These are phyloP conservation scores for Phytophthora agathidicida DNA, from an alignment of 352 stramenopile species.

Conservation along the genomic window DNA sequence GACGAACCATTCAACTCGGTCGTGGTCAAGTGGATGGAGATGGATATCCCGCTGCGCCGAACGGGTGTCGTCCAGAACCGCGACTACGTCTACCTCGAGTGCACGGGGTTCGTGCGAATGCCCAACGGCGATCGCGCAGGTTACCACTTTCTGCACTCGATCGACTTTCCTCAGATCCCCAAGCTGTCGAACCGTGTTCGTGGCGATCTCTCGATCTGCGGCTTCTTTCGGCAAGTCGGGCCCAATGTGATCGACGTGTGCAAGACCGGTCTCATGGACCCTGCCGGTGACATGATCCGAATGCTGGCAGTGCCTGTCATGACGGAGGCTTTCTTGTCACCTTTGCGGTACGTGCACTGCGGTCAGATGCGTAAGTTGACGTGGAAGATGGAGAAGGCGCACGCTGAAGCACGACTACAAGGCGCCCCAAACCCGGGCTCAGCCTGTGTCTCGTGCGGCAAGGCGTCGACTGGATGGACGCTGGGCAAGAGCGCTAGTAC, in stretches of 20 bases:
- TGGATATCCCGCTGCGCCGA: conserved; percentile 41
- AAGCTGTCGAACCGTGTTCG: conserved; percentile 44
- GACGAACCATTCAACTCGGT: conserved; percentile 42
- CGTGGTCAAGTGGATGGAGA: conserved; percentile 51
- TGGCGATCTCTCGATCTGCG: conserved; percentile 55
- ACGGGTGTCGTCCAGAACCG: conserved; percentile 55
- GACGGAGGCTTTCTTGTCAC: conserved; percentile 46
- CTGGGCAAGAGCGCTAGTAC: conserved; percentile 35
- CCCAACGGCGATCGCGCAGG: conserved; percentile 57
- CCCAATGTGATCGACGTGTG: conserved; percentile 54
- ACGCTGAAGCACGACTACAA: conserved; percentile 31
- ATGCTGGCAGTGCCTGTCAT: conserved; percentile 44
- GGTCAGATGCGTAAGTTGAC: conserved; percentile 72
- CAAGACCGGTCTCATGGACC: conserved; percentile 42
- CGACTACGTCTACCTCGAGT: conserved; percentile 68
- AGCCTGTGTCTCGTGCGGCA: conserved; percentile 29
- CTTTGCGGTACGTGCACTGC: conserved; percentile 46
- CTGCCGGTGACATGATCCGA: conserved; percentile 45
- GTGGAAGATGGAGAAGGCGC: conserved; percentile 56
- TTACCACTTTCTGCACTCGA: conserved; percentile 70
- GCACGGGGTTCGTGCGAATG: conserved; percentile 47
- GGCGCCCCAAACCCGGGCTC: conserved; percentile 30
- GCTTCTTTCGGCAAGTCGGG: conserved; percentile 54
- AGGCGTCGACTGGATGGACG: conserved; percentile 28
- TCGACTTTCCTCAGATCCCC: conserved; percentile 52